Base-by-base conservation (phyloP, 2,329 filamentous ascomycete species). In the Fusarium chuoi region DNA sequence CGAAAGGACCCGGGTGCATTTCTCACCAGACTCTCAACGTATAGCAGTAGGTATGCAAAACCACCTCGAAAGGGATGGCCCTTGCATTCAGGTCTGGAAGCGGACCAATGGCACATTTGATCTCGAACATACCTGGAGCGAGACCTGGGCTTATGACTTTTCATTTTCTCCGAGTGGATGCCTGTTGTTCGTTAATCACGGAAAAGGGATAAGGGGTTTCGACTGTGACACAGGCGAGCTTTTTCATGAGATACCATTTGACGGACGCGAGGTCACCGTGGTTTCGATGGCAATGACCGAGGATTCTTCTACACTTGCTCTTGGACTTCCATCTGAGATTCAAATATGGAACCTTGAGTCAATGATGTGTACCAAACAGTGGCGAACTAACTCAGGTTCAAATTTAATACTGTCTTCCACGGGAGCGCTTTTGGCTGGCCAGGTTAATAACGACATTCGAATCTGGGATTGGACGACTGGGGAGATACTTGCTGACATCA, bases 311-410 rank as follows among this genome's bases (percentile, higher is more conserved):
- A 28, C n/a, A 39, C 13, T 33, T 9, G 28, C 7, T 1, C 9
- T 48, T 14, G 13, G 22, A 12, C 4, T 18, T 17, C 3, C 3
- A 12, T n/a, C 13, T 0, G 9, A 5, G 1, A 5, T 36, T 10
- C 7, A 41, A 3, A 26, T 62, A 20, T n/a, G 36, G 49, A 17
- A 57, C 4, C 7, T 44, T 2, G 30, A 36, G 12, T 24, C 20
- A 4, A 11, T 22, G 10, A 1, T 8, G 1, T 17, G 24, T 8
- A 4, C 0, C 1, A 1, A 26, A 6, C 4, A 14, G 17, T 38
- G 13, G 24, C 9, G 9, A 4, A 15, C 13, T 3, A 6, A 28
- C 2, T 4, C 10, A 3, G 3, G 0, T 38, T 14, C 6, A 8
- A 24, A 54, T 5, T 28, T 54, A 1, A 14, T n/a, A 1, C 3